phyloP scores from a whole-genome alignment of 148 eudicot genomes.

The Chenopodium suecicum region DNA sequence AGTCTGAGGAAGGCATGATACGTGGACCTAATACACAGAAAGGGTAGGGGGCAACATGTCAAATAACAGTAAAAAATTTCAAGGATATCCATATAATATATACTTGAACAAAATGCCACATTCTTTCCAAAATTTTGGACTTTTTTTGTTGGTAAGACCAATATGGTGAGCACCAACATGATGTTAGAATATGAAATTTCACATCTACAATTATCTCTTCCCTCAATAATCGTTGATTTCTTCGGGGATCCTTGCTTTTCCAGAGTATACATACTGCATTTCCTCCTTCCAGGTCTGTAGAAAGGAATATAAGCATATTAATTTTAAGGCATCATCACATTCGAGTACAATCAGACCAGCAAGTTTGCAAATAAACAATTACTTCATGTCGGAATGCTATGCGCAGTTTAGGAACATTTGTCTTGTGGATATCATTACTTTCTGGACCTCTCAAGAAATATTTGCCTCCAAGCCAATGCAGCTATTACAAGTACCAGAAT shows the following conservation, averaged over 20 bases:
- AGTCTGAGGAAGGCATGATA: not conserved
- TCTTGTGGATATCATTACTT: conserved; percentile 69
- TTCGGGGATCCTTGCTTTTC: conserved; percentile 52
- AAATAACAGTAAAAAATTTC: not conserved
- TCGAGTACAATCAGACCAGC: not conserved
- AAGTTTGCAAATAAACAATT: conserved; percentile 12
- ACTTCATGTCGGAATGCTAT: conserved; percentile 68
- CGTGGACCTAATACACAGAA: not conserved
- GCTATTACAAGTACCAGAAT: conserved; percentile 30
- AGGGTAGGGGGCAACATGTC: not conserved
- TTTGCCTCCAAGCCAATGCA: conserved; percentile 72
- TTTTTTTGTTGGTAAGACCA: not conserved
- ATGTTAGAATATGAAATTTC: not conserved
- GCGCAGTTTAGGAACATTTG: conserved; percentile 72
- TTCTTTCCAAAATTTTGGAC: not conserved
- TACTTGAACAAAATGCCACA: not conserved
- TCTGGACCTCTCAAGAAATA: conserved; percentile 63
- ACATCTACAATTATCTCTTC: not conserved
- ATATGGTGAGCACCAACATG: not conserved
- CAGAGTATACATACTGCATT: conserved; percentile 59
- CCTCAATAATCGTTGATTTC: conserved; percentile 44
- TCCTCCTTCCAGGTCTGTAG: conserved; percentile 82
- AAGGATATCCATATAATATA: not conserved
- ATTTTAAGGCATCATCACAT: not conserved
- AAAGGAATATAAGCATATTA: not conserved